phyloP scores from a whole-genome alignment of 768 basidiomycete species.

The Phlebiopsis gigantea region DNA sequence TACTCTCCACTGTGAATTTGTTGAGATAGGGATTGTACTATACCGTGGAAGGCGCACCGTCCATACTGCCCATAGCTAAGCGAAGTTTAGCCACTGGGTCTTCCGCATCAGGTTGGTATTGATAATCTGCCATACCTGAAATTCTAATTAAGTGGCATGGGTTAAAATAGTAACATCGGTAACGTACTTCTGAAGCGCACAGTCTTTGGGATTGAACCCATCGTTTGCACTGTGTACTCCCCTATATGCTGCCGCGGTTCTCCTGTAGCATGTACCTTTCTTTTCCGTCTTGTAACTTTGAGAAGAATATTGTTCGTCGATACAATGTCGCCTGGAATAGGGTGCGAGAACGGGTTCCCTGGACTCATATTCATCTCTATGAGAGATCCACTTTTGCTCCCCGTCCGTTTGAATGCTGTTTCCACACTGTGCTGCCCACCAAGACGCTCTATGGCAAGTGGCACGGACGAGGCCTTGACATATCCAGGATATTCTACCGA shows the following conservation, averaged over 20 bases:
- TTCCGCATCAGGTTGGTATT: conserved; percentile 69
- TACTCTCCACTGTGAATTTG: conserved; percentile 53
- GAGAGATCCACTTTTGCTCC: conserved; percentile 54
- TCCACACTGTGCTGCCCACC: conserved; percentile 72
- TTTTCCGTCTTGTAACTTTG: conserved; percentile 67
- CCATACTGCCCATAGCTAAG: conserved; percentile 69
- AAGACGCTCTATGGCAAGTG: conserved; percentile 55
- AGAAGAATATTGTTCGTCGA: conserved; percentile 77
- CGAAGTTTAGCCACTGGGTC: conserved; percentile 72
- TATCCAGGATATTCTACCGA: conserved; percentile 92
- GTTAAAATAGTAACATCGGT: background rate
- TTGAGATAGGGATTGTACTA: background rate
- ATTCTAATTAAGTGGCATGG: background rate
- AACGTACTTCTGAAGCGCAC: conserved; percentile 84
- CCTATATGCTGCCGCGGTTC: conserved; percentile 39
- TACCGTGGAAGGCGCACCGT: conserved; percentile 49
- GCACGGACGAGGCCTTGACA: conserved; percentile 56
- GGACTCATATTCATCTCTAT: conserved; percentile 77
- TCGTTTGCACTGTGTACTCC: conserved; percentile 67
- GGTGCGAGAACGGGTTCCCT: conserved; percentile 75
- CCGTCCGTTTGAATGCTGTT: conserved; percentile 66
- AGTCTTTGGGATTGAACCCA: conserved; percentile 77
- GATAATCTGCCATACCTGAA: conserved; percentile 90
- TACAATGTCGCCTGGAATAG: conserved; percentile 76
- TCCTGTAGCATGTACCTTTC: conserved; percentile 16